phyloP scores from a whole-genome alignment of 169 alveolate genomes.

The Besnoitia besnoiti region DNA sequence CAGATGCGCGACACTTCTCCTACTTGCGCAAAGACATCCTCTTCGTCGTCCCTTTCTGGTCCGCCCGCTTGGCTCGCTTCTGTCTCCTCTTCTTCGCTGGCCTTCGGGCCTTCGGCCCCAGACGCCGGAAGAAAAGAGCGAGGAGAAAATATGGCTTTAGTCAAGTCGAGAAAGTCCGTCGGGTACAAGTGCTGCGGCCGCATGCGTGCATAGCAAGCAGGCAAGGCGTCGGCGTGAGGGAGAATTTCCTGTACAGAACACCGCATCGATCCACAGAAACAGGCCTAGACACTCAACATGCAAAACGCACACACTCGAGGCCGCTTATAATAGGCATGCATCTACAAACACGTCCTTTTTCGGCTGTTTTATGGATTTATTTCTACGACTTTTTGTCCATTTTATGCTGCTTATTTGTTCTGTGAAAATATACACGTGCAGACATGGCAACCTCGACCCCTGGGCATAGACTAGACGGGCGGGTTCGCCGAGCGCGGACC shows the following conservation, averaged over 20 bases:
- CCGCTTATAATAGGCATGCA: too few relatives aligned
- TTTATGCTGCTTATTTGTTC: too few relatives aligned
- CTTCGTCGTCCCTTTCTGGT: neutral
- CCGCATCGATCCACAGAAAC: too few relatives aligned
- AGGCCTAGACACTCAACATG: too few relatives aligned
- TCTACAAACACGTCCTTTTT: too few relatives aligned
- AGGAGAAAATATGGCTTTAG: slow-evolving; percentile 9
- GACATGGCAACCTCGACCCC: neutral
- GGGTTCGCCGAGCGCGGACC: too few relatives aligned
- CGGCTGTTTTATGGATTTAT: too few relatives aligned
- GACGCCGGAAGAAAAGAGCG: neutral
- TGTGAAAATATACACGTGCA: neutral
- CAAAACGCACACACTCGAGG: too few relatives aligned
- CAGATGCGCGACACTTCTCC: slow-evolving; percentile 31
- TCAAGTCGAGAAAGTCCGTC: neutral
- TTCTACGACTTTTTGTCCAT: too few relatives aligned
- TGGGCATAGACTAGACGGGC: too few relatives aligned
- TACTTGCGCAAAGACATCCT: neutral
- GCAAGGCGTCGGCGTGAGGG: slow-evolving; percentile 8
- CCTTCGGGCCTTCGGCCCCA: neutral
- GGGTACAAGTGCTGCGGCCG: slow-evolving; percentile 52
- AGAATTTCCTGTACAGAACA: neutral
- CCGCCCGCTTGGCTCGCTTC: neutral
- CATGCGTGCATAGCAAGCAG: neutral
- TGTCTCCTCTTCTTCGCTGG: neutral